Evolutionary conservation across 1,284 basidiomycete genomes (phyloP).

Genomic region (Puccinia triticina): DNA sequence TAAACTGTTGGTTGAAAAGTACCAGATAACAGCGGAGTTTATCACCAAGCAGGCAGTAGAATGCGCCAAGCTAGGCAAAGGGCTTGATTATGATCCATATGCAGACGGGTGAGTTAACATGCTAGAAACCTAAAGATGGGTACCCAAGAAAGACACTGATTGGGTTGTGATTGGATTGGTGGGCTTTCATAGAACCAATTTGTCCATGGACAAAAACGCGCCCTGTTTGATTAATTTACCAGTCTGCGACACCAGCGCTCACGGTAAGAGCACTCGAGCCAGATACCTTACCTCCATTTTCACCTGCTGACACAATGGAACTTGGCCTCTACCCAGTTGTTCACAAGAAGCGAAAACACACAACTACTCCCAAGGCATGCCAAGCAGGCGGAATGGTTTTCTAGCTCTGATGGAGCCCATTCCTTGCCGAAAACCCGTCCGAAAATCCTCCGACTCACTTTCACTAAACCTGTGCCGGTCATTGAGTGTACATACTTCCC

Average conservation of each 20-base stretch:
- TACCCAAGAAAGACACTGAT: too few relatives aligned
- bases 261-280: background rate
- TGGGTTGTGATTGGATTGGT: background rate
- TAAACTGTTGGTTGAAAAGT: background rate
- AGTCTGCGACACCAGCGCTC: background rate
- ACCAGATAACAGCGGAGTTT: background rate
- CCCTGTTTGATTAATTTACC: slow-evolving; percentile 18
- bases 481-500: too few relatives aligned
- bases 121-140: too few relatives aligned
- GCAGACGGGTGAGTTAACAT: background rate
- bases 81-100: slow-evolving; percentile 23
- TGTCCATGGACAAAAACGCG: background rate
- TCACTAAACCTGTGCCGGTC: too few relatives aligned
- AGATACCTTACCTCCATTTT: background rate
- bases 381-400: background rate
- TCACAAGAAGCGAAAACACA: background rate
- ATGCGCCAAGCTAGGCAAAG: background rate
- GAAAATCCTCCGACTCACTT: too few relatives aligned
- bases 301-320: background rate
- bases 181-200: background rate
- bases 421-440: too few relatives aligned
- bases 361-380: background rate
- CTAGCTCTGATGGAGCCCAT: too few relatives aligned
- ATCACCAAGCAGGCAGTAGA: background rate
- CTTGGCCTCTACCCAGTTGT: background rate